Percentiles rank a stretch among this genome's conserved stretches.
Conservation (phyloP, 1,284 basidiomycete genomes). For the Moniliophthora roreri region DNA sequence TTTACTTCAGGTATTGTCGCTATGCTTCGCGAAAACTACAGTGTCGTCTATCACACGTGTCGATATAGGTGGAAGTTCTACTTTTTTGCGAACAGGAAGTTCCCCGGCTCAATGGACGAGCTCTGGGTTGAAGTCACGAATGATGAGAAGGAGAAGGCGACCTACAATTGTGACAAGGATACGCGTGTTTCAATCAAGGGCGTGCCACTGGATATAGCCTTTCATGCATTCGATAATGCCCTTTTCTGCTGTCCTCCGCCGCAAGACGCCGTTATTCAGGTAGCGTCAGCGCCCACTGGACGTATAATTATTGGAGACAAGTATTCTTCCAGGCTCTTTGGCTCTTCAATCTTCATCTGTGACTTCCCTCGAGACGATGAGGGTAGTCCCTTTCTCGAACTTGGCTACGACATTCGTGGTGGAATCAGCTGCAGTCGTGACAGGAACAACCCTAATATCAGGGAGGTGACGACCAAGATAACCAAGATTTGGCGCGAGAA, state of each 20-base stretch:
- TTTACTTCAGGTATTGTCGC: conserved; percentile 9
- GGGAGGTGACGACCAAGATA: no score
- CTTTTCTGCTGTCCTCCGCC: conserved; percentile 1
- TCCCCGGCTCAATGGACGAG: neutral
- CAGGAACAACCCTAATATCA: no score
- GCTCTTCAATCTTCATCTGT: neutral
- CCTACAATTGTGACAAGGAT: neutral
- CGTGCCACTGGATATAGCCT: neutral
- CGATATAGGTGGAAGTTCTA: conserved; percentile 3
- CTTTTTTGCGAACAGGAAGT: neutral
- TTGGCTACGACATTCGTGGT: no score
- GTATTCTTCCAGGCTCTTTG: neutral
- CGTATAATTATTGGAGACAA: neutral
- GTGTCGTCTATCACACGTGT: conserved; percentile 1
- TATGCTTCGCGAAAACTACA: neutral
- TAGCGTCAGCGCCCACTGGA: neutral
- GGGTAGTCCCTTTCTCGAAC: neutral
- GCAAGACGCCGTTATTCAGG: neutral
- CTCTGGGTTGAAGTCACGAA: neutral
- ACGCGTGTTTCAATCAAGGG: neutral
- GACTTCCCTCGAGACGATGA: neutral
- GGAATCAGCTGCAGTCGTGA: no score
- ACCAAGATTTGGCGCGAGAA: no score
- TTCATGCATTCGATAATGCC: neutral
- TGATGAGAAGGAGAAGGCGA: neutral